Evolutionary conservation across 495 filamentous ascomycete genomes (phyloP).

Genomic region (Pyronema omphalodes): DNA sequence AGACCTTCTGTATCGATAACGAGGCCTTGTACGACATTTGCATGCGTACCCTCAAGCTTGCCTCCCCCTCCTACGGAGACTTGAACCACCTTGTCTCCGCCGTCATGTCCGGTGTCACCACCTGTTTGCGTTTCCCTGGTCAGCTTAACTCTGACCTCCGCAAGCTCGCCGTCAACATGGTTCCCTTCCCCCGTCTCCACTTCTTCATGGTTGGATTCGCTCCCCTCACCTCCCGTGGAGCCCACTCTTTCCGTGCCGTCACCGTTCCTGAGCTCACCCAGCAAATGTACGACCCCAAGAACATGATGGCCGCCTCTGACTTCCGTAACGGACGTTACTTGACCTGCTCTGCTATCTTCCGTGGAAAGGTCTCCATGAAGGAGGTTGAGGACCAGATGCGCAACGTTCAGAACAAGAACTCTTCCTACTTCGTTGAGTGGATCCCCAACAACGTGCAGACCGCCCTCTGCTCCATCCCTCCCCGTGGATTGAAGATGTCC

Average conservation of each 20-base stretch:
- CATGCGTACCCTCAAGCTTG: conserved; percentile 98
- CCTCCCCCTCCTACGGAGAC: conserved; percentile 95
- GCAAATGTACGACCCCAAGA: conserved; percentile 99
- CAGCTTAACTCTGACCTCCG: conserved; percentile 99
- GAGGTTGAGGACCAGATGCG: conserved; percentile 99
- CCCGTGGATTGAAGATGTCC: conserved; percentile 97
- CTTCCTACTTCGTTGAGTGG: conserved; percentile 99
- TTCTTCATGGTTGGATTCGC: conserved; percentile 99
- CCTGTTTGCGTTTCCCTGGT: conserved; percentile 95
- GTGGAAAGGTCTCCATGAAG: conserved; percentile 99
- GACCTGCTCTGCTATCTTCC: conserved; percentile 99
- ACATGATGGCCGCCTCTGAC: conserved; percentile 99
- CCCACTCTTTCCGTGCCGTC: conserved; percentile 90
- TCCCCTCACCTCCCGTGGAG: conserved; percentile 89
- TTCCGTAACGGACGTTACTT: conserved; percentile 99
- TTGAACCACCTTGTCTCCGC: conserved; percentile 98
- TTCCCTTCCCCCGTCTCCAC: conserved; percentile 99
- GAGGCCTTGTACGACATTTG: conserved; percentile 99
- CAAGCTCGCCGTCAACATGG: conserved; percentile 99
- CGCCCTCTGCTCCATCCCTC: conserved; percentile 96
- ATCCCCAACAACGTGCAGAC: conserved; percentile 99
- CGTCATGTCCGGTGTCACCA: conserved; percentile 99
- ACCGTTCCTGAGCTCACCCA: conserved; percentile 97
- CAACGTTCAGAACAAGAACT: conserved; percentile 99
- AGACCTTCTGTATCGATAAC: conserved; percentile 99